These are phyloP conservation scores for Limonium bicolor DNA, from an alignment of 148 eudicot species.

Conservation along the genomic window DNA sequence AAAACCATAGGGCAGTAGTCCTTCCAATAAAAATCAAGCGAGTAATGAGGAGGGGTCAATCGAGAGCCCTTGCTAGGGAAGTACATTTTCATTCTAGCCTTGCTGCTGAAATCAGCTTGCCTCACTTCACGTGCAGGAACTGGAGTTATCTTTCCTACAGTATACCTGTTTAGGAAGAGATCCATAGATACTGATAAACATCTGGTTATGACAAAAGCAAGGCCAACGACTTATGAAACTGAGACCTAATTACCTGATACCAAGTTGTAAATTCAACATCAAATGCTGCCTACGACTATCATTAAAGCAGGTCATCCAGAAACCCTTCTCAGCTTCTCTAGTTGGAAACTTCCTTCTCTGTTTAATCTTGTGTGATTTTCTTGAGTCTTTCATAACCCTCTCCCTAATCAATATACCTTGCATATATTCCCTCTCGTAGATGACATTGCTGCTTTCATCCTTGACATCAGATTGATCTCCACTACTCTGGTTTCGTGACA, in stretches of 20 bases:
- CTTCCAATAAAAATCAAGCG: conserved; percentile 87
- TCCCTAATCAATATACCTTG: conserved; percentile 86
- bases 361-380: conserved; percentile 25
- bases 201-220: no score
- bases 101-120: conserved; percentile 71
- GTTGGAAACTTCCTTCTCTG: conserved; percentile 24
- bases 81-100: conserved; percentile 82
- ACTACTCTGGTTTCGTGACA: conserved; percentile 12
- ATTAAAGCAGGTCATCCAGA: conserved; percentile 33
- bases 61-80: conserved; percentile 81
- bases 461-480: conserved; percentile 23
- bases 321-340: conserved; percentile 34
- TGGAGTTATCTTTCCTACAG: conserved; percentile 98
- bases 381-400: conserved; percentile 22
- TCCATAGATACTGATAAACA: no score
- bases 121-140: conserved; percentile 89
- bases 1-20: conserved; percentile 99
- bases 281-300: conserved; percentile 56
- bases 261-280: conserved; percentile 89
- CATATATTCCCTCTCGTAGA: conserved; percentile 81
- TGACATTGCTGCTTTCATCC: conserved; percentile 22
- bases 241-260: conserved; percentile 50
- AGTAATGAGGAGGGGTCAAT: conserved; percentile 82
- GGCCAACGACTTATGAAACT: background rate
- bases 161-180: no score